These are phyloP conservation scores for Przewalskia tangutica DNA, from an alignment of 257 asterid genomes.

Conservation along the genomic window DNA sequence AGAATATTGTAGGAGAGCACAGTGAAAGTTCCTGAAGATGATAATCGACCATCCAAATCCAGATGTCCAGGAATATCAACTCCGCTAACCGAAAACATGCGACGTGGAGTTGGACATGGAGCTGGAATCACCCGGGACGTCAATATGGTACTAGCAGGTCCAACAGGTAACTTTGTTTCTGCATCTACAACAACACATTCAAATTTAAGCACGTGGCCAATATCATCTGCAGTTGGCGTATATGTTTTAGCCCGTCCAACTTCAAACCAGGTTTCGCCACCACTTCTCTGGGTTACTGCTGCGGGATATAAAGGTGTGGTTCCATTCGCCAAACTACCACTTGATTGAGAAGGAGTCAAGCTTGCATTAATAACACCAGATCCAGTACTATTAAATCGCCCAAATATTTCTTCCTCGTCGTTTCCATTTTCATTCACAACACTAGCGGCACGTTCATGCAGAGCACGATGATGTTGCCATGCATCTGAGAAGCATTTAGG, in stretches of 20 bases:
- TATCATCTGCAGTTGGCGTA: conserved; percentile 90
- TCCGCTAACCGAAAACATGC: conserved; percentile 58
- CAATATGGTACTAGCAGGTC: conserved; percentile 49
- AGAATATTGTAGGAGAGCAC: conserved; percentile 93
- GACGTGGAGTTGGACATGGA: conserved; percentile 87
- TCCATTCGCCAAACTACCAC: conserved; percentile 52
- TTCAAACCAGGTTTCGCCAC: conserved; percentile 94
- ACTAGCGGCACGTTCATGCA: conserved; percentile 90
- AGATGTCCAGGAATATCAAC: conserved; percentile 53
- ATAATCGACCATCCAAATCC: conserved; percentile 45
- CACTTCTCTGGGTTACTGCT: conserved; percentile 55
- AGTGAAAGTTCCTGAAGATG: conserved; percentile 69
- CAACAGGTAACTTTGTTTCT: conserved; percentile 54
- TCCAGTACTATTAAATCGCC: conserved; percentile 67
- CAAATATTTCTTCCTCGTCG: conserved; percentile 83
- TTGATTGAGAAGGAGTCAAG: conserved; percentile 45
- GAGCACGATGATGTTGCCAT: conserved; percentile 89
- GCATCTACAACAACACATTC: conserved; percentile 80
- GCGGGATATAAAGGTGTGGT: conserved; percentile 58
- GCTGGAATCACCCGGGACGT: conserved; percentile 97
- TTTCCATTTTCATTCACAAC: conserved; percentile 64
- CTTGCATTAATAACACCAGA: conserved; percentile 32
- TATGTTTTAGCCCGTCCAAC: conserved; percentile 78
- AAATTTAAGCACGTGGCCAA: conserved; percentile 79
- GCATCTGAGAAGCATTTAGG: conserved; percentile 86